Evolutionary conservation across 768 basidiomycete genomes (phyloP).

Genomic region (Agrocybe praecox): DNA sequence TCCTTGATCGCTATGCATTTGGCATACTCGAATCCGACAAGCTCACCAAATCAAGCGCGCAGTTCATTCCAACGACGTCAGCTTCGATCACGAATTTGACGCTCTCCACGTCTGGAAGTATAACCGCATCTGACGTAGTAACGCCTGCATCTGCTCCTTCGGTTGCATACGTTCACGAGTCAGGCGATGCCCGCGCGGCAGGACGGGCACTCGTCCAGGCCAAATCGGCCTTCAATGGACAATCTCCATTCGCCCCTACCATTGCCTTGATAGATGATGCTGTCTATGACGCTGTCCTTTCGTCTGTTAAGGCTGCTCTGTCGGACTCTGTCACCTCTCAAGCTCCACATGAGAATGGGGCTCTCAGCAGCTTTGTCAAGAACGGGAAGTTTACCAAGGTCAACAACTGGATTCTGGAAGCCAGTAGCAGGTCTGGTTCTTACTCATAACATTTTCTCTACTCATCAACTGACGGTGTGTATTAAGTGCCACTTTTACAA

Average conservation of each 20-base stretch:
- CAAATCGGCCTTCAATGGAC: not conserved
- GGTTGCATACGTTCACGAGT: not conserved
- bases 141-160: not conserved
- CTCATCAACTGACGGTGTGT: not conserved
- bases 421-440: not conserved
- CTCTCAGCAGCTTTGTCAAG: not conserved
- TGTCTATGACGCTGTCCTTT: not conserved
- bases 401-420: not conserved
- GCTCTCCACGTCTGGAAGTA: not conserved
- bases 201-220: not conserved
- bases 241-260: not conserved
- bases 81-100: not conserved
- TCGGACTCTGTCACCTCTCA: not conserved
- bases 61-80: not conserved
- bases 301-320: not conserved
- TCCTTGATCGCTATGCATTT: not conserved
- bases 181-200: not conserved
- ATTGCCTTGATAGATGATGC: not conserved
- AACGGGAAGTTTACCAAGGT: not conserved
- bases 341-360: not conserved
- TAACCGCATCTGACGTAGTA: not conserved
- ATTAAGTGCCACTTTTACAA: not conserved
- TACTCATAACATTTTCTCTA: not conserved
- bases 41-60: not conserved
- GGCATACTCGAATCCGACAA: not conserved